Conservation (phyloP, 163 green algal species). For the Chlamydomonas reinhardtii region DNA sequence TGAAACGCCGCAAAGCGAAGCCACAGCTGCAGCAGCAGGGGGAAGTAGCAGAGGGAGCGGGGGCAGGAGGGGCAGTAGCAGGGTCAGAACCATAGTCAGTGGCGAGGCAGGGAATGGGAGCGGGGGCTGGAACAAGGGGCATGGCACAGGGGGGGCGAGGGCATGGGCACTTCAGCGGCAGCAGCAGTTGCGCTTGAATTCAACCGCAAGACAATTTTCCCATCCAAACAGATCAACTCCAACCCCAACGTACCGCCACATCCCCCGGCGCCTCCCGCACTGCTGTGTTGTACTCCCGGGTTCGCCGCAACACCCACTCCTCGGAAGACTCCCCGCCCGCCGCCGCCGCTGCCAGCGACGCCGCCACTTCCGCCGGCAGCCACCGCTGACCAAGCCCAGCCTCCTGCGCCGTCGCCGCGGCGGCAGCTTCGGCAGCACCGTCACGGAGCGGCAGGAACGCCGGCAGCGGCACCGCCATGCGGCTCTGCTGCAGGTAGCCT, state of each 20-base stretch:
- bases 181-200: no score
- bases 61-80: no score
- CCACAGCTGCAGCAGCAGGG: conserved; percentile 77
- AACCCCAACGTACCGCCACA: conserved; percentile 2
- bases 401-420: conserved; percentile 1
- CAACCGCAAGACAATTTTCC: no score
- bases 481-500: no score
- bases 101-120: no score
- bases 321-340: conserved; percentile 68
- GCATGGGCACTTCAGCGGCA: no score
- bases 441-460: conserved; percentile 61
- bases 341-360: background rate
- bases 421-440: background rate
- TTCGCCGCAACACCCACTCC: conserved; percentile 77
- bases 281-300: conserved; percentile 79
- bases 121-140: no score
- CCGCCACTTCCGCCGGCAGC: background rate
- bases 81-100: no score
- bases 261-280: conserved; percentile 76
- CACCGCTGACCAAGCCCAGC: conserved; percentile 13
- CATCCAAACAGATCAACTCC: background rate
- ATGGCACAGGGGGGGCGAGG: no score
- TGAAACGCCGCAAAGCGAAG: conserved; percentile 89
- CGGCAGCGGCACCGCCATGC: conserved; percentile 56
- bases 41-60: background rate